Percentiles rank a stretch among this genome's conserved stretches.
phyloP scores from a whole-genome alignment of 2,329 filamentous ascomycete species.

The Lomentospora prolificans region DNA sequence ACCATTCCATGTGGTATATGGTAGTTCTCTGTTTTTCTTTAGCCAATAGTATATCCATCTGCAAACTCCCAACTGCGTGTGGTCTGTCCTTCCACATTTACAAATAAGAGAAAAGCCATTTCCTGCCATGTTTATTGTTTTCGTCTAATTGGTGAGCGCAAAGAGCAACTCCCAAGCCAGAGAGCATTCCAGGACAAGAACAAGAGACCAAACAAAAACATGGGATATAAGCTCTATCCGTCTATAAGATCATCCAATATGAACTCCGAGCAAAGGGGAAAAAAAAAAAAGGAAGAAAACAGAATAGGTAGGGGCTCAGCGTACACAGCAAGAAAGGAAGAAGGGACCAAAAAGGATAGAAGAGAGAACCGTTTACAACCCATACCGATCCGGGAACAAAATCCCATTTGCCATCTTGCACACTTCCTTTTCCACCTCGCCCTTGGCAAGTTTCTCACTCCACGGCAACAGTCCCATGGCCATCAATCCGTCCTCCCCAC shows the following conservation, averaged over 20 bases:
- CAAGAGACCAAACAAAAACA: background rate
- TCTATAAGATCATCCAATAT: background rate
- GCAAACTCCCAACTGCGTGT: too few species aligned
- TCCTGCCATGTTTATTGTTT: too few species aligned
- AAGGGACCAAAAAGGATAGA: background rate
- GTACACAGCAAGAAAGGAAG: background rate
- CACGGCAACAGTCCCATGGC: slow-evolving; percentile 32
- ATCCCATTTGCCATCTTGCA: slow-evolving; percentile 28
- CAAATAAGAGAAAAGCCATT: too few species aligned
- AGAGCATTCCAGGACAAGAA: background rate
- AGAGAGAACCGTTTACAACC: slow-evolving; percentile 5
- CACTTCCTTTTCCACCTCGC: slow-evolving; percentile 23
- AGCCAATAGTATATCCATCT: too few species aligned
- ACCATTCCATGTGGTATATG: background rate
- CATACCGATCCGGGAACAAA: slow-evolving; percentile 30
- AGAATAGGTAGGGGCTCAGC: background rate
- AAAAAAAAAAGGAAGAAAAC: background rate
- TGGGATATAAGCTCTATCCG: background rate
- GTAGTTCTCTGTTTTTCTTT: background rate
- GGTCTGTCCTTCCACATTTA: background rate
- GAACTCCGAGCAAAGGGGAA: background rate
- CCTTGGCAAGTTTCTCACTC: slow-evolving; percentile 25
- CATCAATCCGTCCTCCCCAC: slow-evolving; percentile 27
- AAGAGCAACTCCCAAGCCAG: background rate
- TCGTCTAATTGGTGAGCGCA: background rate